Base-by-base conservation (phyloP, 176 grass and related monocot genomes). In the Zizania latifolia region DNA sequence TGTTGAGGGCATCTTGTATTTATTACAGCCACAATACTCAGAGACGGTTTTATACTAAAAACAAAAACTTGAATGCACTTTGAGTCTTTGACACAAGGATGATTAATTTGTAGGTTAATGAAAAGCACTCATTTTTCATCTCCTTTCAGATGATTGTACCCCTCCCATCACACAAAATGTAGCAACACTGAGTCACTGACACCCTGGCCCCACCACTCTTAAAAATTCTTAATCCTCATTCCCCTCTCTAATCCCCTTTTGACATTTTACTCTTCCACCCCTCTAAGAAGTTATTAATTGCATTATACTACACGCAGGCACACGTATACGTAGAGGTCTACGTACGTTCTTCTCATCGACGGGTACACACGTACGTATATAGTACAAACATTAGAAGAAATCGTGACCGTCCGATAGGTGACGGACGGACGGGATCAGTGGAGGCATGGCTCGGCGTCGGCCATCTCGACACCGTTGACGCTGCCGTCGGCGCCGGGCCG, bases 251-350 rank as follows among this genome's bases (percentile, higher is more conserved):
- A 46, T 53, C 48, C 33, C 78, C 36, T 58, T 71, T 60, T 6
- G n/a, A 37, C 17, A 45, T 58, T 75, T 76, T 30, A 44, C 74
- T 28, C 9, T 60, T 30, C 8, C 60, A 59, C 72, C 58, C 27
- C 43, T 82, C 75, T 79, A 87, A 54, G 12, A 83, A 69, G 75
- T 88, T 88, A 88, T 85, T 89, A 63, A 58, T 57, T 21, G 46
- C 58, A 67, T 76, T 84, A 81, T 73, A 54, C 39, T 83, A 87
- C 64, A 62, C 63, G 17, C 38, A 9, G 27, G 59, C 72, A 44
- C 54, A 78, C 38, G 45, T 19, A 26, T 24, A 33, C 17, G 27
- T 12, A 28, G 23, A 31, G 13, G 33, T 28, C 5, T 40, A 14
- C 26, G 15, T 22, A 60, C 34, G 13, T 30, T 23, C 9, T 4